Evolutionary conservation across 208 protist species (phyloP).

Genomic region (Wallacemonas rigidus): DNA sequence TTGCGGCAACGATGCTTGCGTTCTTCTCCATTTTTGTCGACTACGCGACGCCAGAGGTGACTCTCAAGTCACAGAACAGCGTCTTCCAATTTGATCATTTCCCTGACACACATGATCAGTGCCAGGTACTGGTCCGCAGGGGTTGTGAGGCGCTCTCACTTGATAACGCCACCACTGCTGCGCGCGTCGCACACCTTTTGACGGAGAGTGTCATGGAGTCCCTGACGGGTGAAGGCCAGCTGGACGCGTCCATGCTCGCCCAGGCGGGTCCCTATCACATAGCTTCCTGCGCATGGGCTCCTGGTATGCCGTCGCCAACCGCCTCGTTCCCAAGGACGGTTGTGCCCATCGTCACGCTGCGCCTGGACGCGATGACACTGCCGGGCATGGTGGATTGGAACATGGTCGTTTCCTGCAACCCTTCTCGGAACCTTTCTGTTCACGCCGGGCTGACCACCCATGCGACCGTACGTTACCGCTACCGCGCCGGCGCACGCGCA

Average conservation of each 20-base stretch:
- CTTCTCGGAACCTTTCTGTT: too few species aligned
- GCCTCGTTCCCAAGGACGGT: not conserved
- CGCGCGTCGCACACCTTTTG: not conserved
- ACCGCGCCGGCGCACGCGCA: not conserved
- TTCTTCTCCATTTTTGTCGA: not conserved
- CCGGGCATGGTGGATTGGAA: not conserved
- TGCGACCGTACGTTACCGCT: not conserved
- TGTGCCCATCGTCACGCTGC: not conserved
- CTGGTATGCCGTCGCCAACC: not conserved
- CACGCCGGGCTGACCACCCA: not conserved
- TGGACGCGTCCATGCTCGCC: not conserved
- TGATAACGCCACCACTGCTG: not conserved
- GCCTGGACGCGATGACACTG: not conserved
- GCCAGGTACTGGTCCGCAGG: not conserved
- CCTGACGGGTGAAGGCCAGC: not conserved
- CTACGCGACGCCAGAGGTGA: not conserved
- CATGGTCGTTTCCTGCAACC: not conserved
- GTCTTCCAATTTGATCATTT: not conserved
- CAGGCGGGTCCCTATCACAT: not conserved
- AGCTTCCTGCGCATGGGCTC: not conserved
- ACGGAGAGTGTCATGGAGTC: not conserved
- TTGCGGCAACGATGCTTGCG: not conserved
- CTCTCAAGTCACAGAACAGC: not conserved
- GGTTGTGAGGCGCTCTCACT: not conserved
- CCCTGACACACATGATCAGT: not conserved